Conservation (phyloP, 805 yeast genomes). For the Sugiyamaella boreocaroliniensis region DNA sequence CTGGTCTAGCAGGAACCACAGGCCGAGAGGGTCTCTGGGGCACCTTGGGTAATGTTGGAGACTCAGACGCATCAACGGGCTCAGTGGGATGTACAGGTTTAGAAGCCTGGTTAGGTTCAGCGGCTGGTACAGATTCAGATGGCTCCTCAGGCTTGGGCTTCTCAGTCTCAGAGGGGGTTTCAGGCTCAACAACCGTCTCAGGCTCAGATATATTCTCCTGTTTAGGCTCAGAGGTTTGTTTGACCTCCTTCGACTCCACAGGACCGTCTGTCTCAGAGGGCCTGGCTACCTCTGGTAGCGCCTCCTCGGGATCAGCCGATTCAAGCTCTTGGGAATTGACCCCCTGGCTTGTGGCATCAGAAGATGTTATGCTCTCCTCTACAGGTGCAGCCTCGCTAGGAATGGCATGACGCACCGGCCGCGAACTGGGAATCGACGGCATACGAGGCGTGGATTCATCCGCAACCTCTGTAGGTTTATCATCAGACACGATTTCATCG, state of each 20-base stretch:
- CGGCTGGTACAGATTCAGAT: not conserved
- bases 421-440: no score
- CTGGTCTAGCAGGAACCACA: constrained; percentile 11
- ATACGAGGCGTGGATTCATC: no score
- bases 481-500: no score
- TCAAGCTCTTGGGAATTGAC: no score
- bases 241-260: not conserved
- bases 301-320: not conserved
- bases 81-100: not conserved
- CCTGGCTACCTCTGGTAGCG: not conserved
- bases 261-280: no score
- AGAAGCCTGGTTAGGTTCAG: not conserved
- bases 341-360: no score
- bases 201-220: not conserved
- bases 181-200: no score
- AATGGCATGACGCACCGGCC: not conserved
- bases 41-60: not conserved
- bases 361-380: not conserved
- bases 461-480: no score
- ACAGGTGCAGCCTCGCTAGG: not conserved
- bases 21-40: not conserved
- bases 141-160: not conserved
- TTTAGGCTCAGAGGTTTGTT: not conserved
- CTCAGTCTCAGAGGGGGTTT: not conserved
- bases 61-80: not conserved